Conservation (phyloP, 257 asterid species). For the Plectranthus barbatus region DNA sequence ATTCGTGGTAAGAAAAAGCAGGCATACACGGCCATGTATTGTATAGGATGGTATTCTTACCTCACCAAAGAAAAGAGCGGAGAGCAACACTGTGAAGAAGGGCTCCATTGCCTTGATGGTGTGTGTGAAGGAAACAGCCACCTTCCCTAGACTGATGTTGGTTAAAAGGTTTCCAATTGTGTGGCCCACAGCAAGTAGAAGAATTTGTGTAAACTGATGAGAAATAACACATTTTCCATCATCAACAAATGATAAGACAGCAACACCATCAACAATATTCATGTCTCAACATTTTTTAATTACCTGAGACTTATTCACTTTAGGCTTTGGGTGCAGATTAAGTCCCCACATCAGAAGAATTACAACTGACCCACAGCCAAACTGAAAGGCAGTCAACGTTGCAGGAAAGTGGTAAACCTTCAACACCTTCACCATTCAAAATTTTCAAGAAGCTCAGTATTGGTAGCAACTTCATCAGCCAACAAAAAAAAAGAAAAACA, state of each 20-base stretch:
- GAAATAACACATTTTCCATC: too few species aligned
- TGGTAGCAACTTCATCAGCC: not conserved
- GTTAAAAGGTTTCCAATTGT: slow-evolving; percentile 79
- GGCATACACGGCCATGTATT: too few species aligned
- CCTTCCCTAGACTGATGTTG: slow-evolving; percentile 78
- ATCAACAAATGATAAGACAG: not conserved
- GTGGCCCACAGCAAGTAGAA: slow-evolving; percentile 60
- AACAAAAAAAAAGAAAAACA: not conserved
- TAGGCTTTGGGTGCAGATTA: slow-evolving; percentile 68
- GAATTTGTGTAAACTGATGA: slow-evolving; percentile 56
- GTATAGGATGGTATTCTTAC: slow-evolving; percentile 22
- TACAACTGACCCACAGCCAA: slow-evolving; percentile 66
- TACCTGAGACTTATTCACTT: slow-evolving; percentile 60
- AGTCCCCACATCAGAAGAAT: slow-evolving; percentile 61
- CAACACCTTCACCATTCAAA: slow-evolving; percentile 38
- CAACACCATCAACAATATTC: not conserved
- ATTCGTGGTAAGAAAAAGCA: not conserved
- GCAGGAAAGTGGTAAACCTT: slow-evolving; percentile 75
- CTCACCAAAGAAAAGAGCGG: slow-evolving; percentile 60
- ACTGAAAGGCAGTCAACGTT: slow-evolving; percentile 74
- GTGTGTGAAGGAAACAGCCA: slow-evolving; percentile 90
- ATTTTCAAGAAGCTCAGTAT: slow-evolving; percentile 8
- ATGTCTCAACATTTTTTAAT: not conserved
- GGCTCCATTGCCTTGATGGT: slow-evolving; percentile 97
- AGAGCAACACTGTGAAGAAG: slow-evolving; percentile 79